phyloP scores from a whole-genome alignment of 345 rosid species.

The Salix koriyanagi region DNA sequence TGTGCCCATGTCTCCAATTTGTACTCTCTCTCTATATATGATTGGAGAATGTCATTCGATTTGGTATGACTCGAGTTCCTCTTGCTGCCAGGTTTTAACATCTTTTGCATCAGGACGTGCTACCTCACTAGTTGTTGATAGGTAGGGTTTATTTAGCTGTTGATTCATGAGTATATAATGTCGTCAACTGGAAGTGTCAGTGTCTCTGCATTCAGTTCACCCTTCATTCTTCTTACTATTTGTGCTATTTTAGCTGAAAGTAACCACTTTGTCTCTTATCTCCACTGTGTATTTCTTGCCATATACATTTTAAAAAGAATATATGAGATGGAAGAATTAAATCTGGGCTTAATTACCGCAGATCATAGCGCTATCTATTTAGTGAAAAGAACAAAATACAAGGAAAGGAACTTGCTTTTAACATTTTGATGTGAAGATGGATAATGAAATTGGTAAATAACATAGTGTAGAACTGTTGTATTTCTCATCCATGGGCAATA shows the following conservation, averaged over 20 bases:
- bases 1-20: background rate
- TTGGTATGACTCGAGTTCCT: constrained; percentile 15
- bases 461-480: background rate
- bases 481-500: background rate
- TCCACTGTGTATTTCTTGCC: background rate
- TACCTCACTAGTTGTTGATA: constrained; percentile 93
- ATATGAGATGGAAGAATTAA: background rate
- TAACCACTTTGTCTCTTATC: background rate
- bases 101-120: constrained; percentile 99
- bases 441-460: background rate
- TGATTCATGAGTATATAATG: background rate
- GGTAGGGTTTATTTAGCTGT: constrained; percentile 37
- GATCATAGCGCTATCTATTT: background rate
- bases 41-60: background rate
- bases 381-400: background rate
- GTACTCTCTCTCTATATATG: background rate
- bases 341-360: background rate
- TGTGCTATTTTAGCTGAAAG: background rate
- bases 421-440: background rate
- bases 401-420: background rate
- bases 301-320: background rate
- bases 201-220: background rate
- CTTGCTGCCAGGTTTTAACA: constrained; percentile 72
- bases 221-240: background rate
- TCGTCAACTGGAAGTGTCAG: background rate